Conservation (phyloP, 805 yeast genomes). For the Yamadazyma phyllophila region DNA sequence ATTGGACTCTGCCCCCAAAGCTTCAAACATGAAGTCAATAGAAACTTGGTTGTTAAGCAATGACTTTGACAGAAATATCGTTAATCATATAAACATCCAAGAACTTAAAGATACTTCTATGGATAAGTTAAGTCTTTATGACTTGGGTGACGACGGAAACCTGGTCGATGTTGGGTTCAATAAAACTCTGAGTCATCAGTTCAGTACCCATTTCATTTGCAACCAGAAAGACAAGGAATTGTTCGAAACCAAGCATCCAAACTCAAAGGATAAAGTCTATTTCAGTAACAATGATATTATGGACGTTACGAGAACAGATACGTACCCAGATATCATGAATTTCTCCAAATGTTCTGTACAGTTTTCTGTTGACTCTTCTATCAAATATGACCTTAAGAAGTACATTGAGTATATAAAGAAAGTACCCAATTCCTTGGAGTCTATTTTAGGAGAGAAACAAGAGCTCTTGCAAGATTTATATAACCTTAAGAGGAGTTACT, state of each 20-base stretch:
- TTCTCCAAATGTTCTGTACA: slow-evolving; percentile 16
- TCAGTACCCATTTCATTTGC: slow-evolving; percentile 5
- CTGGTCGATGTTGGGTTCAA: slow-evolving; percentile 10
- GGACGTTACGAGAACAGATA: slow-evolving; percentile 24
- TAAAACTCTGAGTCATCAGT: slow-evolving; percentile 2
- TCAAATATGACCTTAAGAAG: slow-evolving; percentile 27
- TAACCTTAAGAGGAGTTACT: slow-evolving; percentile 30
- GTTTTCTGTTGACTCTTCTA: slow-evolving; percentile 23
- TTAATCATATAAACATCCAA: slow-evolving; percentile 33
- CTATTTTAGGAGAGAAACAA: slow-evolving; percentile 22
- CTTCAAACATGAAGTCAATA: slow-evolving; percentile 43
- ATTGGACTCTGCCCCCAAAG: slow-evolving; percentile 23
- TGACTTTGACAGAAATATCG: slow-evolving; percentile 47
- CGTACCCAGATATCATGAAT: slow-evolving; percentile 25
- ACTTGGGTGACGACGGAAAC: background rate
- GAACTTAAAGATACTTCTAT: slow-evolving; percentile 6
- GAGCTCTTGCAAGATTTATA: slow-evolving; percentile 36
- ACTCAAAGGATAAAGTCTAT: slow-evolving; percentile 2
- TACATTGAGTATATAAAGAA: slow-evolving; percentile 22
- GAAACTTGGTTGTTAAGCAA: slow-evolving; percentile 42
- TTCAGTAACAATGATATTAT: slow-evolving; percentile 13
- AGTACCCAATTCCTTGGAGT: slow-evolving; percentile 10
- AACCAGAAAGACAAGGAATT: slow-evolving; percentile 7
- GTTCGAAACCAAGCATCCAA: background rate
- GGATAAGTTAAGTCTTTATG: slow-evolving; percentile 5